A percentile compares a stretch with the other conserved stretches of the same genome.
Evolutionary conservation across 305 asterid species (phyloP).

Genomic region (Solanum aculeatissimum): DNA sequence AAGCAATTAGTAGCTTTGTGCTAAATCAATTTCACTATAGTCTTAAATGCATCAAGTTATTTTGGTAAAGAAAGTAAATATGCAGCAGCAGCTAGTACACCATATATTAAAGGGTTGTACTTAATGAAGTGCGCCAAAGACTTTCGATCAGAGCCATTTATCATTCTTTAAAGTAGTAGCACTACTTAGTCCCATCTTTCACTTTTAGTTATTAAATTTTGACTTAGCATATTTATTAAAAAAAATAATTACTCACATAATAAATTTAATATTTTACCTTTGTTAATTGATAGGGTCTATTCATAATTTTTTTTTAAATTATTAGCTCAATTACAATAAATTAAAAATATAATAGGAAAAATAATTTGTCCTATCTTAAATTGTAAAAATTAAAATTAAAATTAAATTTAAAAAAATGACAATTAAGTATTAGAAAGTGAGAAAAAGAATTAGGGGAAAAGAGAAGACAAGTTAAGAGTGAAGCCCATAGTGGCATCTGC

Average conservation of each 20-base stretch:
- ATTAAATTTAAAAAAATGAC: too few relatives aligned
- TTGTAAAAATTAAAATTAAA: too few relatives aligned
- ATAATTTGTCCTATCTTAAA: too few relatives aligned
- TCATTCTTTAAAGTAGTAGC: background rate
- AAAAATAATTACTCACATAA: too few relatives aligned
- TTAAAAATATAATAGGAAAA: too few relatives aligned
- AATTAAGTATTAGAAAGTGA: too few relatives aligned
- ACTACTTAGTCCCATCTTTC: accelerated
- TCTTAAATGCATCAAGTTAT: background rate
- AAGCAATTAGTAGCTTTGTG: background rate
- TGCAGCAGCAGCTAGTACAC: background rate
- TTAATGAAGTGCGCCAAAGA: background rate
- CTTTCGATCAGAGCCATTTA: background rate
- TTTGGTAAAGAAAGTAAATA: background rate
- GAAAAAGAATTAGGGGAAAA: background rate
- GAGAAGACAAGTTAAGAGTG: background rate
- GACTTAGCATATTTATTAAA: too few relatives aligned
- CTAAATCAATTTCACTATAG: background rate
- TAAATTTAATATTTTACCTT: too few relatives aligned
- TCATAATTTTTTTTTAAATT: too few relatives aligned
- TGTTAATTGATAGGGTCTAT: too few relatives aligned
- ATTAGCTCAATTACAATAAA: too few relatives aligned
- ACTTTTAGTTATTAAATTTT: too few relatives aligned
- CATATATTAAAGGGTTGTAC: background rate
- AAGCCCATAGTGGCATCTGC: background rate